Evolutionary conservation across 1,284 basidiomycete species (phyloP).

Genomic region (Ceratobasidium papillatum): DNA sequence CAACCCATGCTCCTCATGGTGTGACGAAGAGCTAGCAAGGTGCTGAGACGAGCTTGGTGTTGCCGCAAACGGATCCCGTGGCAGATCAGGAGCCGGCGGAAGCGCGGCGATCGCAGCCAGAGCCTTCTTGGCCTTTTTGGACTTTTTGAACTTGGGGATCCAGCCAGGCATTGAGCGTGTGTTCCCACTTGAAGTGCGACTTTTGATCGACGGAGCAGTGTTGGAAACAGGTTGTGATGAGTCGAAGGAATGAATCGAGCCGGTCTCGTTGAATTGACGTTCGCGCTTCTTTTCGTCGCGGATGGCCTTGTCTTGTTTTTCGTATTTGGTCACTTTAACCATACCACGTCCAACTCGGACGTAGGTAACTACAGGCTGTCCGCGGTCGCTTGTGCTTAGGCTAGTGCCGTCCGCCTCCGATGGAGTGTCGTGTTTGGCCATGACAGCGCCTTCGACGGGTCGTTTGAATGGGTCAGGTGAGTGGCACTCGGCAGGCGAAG

Average conservation of each 20-base stretch:
- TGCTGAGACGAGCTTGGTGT: neutral
- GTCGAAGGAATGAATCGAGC: constrained; percentile 24
- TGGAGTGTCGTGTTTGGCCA: constrained; percentile 16
- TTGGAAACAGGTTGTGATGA: constrained; percentile 15
- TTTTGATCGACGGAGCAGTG: constrained; percentile 27
- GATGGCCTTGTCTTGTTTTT: constrained; percentile 31
- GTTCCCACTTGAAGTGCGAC: constrained; percentile 12
- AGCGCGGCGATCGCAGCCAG: neutral
- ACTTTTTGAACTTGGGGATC: constrained; percentile 34
- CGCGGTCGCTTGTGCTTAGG: constrained; percentile 21
- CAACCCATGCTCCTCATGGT: neutral
- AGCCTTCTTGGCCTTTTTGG: constrained; percentile 26
- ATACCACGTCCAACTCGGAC: constrained; percentile 37
- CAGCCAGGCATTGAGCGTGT: constrained; percentile 21
- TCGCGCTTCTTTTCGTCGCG: constrained; percentile 13
- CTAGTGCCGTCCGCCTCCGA: constrained; percentile 16
- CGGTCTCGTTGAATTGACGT: neutral
- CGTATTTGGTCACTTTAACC: constrained; percentile 40
- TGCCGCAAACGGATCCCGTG: neutral
- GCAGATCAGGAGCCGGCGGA: constrained; percentile 6
- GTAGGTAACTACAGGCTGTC: constrained; percentile 26
- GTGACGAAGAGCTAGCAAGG: neutral
- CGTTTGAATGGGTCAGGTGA: constrained; percentile 2
- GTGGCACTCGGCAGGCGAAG: neutral
- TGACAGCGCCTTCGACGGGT: neutral